Base-by-base conservation (phyloP, 2,329 filamentous ascomycete genomes). In the Hypocrella siamensis region DNA sequence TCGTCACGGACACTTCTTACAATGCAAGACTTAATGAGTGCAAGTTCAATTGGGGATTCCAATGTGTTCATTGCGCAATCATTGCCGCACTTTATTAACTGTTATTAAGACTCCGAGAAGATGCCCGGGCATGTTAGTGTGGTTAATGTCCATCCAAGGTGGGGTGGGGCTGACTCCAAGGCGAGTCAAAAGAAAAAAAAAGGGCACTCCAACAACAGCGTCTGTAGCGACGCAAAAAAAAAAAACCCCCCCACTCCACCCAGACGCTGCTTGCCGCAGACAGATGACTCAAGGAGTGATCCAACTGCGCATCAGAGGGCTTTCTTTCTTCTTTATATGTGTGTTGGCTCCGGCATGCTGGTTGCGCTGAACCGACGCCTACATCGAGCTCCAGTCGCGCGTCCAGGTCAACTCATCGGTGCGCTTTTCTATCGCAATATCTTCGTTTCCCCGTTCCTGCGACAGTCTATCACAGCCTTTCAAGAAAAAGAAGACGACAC, bases 291-390 rank as follows among this genome's bases (percentile, higher is more conserved):
- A 39, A 35, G 28, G 31, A 28, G 33, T 33, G 35, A 37, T 21
- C 30, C 35, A 35, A 35, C 33, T 26, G 32, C 27, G 31, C 16
- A 32, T 35, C 35, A 11, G 14, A 11, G 26, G 31, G 34, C 31
- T 32, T 32, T 34, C 21, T 24, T 28, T 17, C 30, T 31, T 17
- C 26, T 10, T 21, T 30, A 34, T 19, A 25, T 24, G 28, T 17
- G 30, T 28, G 32, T 17, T 31, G 22, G 30, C 34, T 32, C 31
- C 28, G 40, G 40, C 35, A 42, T 41, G 40, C 40, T 39, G 19
- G 17, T 30, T 42, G 34, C 34, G 31, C 31, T 41, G 29, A 31
- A 37, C 26, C 35, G 29, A 34, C 35, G 32, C 28, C n/a, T 33
- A 17, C 32, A 19, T 21, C 29, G 14, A 26, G 26, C 18, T 15